phyloP scores from a whole-genome alignment of 306 rosid species.

The Sophora flavescens region DNA sequence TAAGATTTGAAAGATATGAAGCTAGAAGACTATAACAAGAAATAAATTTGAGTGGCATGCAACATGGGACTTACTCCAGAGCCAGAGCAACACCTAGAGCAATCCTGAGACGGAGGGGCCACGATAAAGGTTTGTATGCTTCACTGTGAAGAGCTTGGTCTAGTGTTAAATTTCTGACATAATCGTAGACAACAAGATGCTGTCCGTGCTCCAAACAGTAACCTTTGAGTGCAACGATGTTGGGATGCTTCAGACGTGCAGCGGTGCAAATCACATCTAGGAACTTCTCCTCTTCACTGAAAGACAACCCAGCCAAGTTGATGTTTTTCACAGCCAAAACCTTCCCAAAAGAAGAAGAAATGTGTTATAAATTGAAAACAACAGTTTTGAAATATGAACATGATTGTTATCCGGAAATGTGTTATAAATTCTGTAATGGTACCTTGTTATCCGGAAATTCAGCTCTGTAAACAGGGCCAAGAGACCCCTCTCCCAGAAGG shows the following conservation, averaged over 20 bases:
- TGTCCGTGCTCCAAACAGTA: constrained; percentile 90
- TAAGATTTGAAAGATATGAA: constrained; percentile 14
- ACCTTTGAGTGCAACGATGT: constrained; percentile 78
- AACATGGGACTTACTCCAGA: constrained; percentile 71
- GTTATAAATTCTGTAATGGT: too few relatives aligned
- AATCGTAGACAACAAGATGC: constrained; percentile 80
- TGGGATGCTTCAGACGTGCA: constrained; percentile 82
- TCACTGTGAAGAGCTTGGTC: constrained; percentile 71
- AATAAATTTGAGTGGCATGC: neutral
- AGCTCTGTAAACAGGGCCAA: constrained; percentile 91
- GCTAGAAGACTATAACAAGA: neutral
- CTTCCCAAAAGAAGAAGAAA: constrained; percentile 49
- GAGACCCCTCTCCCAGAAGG: constrained; percentile 88
- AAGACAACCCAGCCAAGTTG: constrained; percentile 68
- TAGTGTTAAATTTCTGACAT: constrained; percentile 72
- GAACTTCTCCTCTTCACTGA: constrained; percentile 83
- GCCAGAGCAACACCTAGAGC: constrained; percentile 88
- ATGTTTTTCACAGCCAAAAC: constrained; percentile 79
- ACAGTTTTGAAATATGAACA: constrained; percentile 20
- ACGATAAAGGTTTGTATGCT: constrained; percentile 75
- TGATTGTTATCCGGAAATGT: constrained; percentile 69
- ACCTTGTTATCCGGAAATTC: constrained; percentile 85
- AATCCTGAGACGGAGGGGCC: constrained; percentile 77
- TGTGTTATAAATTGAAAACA: constrained; percentile 23
- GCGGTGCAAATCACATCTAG: constrained; percentile 79